Conservation (phyloP, 2,329 filamentous ascomycete species). For the Aspergillus piperis region DNA sequence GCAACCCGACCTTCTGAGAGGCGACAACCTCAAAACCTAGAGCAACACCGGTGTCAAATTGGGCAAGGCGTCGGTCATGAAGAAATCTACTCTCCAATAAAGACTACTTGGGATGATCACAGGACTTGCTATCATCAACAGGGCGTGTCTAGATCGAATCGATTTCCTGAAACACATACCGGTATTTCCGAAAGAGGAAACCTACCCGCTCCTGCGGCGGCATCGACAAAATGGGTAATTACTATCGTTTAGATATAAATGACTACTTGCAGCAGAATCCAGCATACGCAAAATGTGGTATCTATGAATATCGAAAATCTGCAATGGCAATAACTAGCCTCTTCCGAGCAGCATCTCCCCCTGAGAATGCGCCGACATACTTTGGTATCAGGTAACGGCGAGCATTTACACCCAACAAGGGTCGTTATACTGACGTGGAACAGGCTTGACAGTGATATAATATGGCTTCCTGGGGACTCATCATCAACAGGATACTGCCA, state of each 20-base stretch:
- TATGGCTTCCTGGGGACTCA: background rate
- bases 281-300: no score
- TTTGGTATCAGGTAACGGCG: background rate
- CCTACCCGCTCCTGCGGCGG: background rate
- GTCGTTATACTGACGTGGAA: background rate
- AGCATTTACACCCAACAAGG: background rate
- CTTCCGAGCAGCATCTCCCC: background rate
- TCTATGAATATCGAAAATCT: no score
- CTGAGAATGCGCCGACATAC: background rate
- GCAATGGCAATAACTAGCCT: background rate
- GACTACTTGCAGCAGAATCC: no score
- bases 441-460: background rate
- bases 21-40: conserved; percentile 43
- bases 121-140: no score
- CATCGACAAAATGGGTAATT: background rate
- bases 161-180: background rate
- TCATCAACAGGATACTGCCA: background rate
- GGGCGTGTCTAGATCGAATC: no score
- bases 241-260: no score
- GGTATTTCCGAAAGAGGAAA: background rate
- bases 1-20: conserved; percentile 46
- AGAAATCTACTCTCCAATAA: no score
- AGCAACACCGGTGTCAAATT: conserved; percentile 30
- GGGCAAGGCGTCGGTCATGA: no score
- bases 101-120: no score